phyloP scores from a whole-genome alignment of 176 grass and related monocot species.

The Pontederia paniculata region DNA sequence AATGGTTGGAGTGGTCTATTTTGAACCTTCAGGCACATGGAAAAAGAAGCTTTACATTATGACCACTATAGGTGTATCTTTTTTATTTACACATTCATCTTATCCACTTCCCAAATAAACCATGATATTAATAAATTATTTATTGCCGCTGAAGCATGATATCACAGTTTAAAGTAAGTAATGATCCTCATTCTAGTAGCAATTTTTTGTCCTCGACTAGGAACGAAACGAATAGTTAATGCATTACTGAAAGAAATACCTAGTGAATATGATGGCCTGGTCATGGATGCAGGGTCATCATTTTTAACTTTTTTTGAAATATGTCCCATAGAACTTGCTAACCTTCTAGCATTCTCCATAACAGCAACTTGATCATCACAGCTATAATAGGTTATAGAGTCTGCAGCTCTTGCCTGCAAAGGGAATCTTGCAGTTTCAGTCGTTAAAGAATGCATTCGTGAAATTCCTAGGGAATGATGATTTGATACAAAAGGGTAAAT shows the following conservation, averaged over 20 bases:
- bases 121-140: no score
- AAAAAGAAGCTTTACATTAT: no score
- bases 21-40: no score
- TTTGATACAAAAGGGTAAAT: background rate
- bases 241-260: background rate
- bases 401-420: slow-evolving; percentile 49
- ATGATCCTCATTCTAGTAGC: background rate
- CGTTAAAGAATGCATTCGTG: background rate
- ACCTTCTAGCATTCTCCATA: slow-evolving; percentile 22
- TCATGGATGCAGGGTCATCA: slow-evolving; percentile 15
- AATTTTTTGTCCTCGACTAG: background rate
- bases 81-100: no score
- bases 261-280: slow-evolving; percentile 10
- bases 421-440: no score
- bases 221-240: background rate
- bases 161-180: no score
- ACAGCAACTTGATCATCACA: slow-evolving; percentile 29
- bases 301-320: slow-evolving; percentile 14
- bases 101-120: no score
- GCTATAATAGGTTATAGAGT: slow-evolving; percentile 45
- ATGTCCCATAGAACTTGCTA: slow-evolving; percentile 19
- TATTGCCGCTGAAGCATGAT: no score
- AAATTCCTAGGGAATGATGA: background rate
- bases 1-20: no score
- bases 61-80: no score